Evolutionary conservation across 345 rosid species (phyloP).

Genomic region (Salix dunnii): DNA sequence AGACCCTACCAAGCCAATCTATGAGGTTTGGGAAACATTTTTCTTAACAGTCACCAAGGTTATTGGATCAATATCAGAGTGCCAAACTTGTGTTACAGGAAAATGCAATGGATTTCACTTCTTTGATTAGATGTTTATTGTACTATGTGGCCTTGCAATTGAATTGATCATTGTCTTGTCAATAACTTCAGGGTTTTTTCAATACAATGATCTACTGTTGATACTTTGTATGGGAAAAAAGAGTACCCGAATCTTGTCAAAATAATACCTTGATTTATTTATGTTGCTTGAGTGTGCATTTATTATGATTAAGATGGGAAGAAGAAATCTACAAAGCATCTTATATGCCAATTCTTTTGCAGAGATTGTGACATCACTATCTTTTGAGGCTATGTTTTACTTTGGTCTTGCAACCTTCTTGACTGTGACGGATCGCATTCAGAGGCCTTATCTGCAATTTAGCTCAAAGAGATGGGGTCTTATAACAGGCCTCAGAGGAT

Average conservation of each 20-base stretch:
- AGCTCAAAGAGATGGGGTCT: constrained; percentile 87
- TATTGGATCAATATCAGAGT: not conserved
- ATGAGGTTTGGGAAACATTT: not conserved
- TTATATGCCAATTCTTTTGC: constrained; percentile 26
- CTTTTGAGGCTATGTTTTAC: constrained; percentile 65
- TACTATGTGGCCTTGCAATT: not conserved
- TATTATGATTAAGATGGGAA: not conserved
- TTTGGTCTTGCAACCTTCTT: constrained; percentile 67
- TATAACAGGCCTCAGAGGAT: constrained; percentile 78
- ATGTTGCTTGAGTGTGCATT: no score
- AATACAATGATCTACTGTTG: not conserved
- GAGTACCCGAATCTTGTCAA: no score
- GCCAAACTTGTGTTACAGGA: not conserved
- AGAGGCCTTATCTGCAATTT: constrained; percentile 77
- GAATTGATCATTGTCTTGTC: not conserved
- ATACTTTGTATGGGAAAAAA: not conserved
- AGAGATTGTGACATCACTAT: constrained; percentile 57
- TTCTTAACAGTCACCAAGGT: not conserved
- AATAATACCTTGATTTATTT: no score
- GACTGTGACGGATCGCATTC: constrained; percentile 54
- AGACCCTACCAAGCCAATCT: no score
- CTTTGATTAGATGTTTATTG: not conserved
- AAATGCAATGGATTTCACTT: not conserved
- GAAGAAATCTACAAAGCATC: not conserved
- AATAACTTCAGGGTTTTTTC: not conserved